Evolutionary conservation across 768 basidiomycete species (phyloP).

Genomic region (Xerocomus spinulosus): DNA sequence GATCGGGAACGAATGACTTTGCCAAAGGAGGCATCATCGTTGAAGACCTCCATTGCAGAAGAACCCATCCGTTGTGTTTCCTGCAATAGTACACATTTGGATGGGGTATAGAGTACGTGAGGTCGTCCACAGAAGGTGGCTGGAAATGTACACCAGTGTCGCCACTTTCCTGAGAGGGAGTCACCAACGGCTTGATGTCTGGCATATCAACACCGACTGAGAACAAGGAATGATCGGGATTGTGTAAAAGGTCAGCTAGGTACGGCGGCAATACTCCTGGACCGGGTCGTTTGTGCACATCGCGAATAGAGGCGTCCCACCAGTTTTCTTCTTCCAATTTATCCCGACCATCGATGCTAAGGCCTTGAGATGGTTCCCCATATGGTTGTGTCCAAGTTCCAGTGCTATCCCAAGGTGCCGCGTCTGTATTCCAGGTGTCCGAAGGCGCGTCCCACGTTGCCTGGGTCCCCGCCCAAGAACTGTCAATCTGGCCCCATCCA

Average conservation of each 20-base stretch:
- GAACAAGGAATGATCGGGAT: conserved; percentile 68
- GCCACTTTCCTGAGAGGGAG: conserved; percentile 19
- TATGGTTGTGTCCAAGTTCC: conserved; percentile 22
- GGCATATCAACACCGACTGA: conserved; percentile 46
- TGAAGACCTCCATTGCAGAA: conserved; percentile 66
- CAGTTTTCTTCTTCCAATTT: conserved; percentile 59
- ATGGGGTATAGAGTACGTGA: conserved; percentile 69
- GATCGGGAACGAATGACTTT: conserved; percentile 42
- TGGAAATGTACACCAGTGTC: conserved; percentile 13
- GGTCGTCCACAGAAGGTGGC: conserved; percentile 56
- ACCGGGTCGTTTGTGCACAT: conserved; percentile 53
- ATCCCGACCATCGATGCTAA: conserved; percentile 56
- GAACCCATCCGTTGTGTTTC: conserved; percentile 79
- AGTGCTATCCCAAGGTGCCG: conserved; percentile 25
- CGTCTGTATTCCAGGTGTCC: conserved; percentile 18
- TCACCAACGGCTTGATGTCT: conserved; percentile 24
- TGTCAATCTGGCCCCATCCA: conserved; percentile 14
- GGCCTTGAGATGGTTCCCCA: conserved; percentile 25
- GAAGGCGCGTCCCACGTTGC: conserved; percentile 10
- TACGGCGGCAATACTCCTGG: conserved; percentile 65
- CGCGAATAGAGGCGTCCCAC: conserved; percentile 58
- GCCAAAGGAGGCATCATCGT: conserved; percentile 58
- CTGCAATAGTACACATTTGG: conserved; percentile 81
- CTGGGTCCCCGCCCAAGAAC: conserved; percentile 13
- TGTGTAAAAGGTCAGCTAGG: conserved; percentile 63